These are phyloP conservation scores for Fusarium coicis DNA, from an alignment of 2,329 filamentous ascomycete genomes.

Conservation along the genomic window DNA sequence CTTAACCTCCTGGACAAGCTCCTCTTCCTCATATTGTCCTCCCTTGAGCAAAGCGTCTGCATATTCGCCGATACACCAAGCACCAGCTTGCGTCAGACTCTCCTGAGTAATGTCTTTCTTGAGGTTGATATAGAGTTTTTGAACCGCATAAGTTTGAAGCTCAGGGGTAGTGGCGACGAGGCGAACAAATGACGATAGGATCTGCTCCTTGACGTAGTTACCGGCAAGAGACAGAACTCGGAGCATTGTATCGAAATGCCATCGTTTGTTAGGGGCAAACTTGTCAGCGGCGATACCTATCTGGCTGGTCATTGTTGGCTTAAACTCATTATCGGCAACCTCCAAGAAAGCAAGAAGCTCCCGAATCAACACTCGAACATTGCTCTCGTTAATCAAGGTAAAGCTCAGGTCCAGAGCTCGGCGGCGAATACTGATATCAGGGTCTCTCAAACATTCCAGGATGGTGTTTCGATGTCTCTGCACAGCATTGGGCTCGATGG, in stretches of 20 bases:
- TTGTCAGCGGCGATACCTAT: constrained; percentile 97
- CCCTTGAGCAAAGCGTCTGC: constrained; percentile 89
- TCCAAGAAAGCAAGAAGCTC: constrained; percentile 96
- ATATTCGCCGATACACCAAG: constrained; percentile 98
- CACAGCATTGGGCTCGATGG: constrained; percentile 96
- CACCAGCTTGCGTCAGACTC: constrained; percentile 88
- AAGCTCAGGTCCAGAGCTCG: constrained; percentile 98
- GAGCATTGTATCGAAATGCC: constrained; percentile 98
- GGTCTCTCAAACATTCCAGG: constrained; percentile 92
- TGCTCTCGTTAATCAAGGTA: constrained; percentile 96
- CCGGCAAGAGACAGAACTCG: constrained; percentile 92
- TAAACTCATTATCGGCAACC: constrained; percentile 98
- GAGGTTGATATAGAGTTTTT: constrained; percentile 89
- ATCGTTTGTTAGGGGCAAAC: constrained; percentile 95
- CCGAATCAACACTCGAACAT: constrained; percentile 91
- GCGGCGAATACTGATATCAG: constrained; percentile 96
- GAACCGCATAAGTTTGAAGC: constrained; percentile 94
- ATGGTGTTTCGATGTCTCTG: constrained; percentile 98
- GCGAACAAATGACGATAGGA: constrained; percentile 94
- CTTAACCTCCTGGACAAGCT: constrained; percentile 81
- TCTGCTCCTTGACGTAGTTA: constrained; percentile 98
- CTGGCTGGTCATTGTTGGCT: constrained; percentile 97
- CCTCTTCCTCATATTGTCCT: constrained; percentile 93
- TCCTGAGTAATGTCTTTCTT: constrained; percentile 99
- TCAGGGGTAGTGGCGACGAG: constrained; percentile 95